phyloP scores from a whole-genome alignment of 345 rosid species.

The Syzygium jambos region DNA sequence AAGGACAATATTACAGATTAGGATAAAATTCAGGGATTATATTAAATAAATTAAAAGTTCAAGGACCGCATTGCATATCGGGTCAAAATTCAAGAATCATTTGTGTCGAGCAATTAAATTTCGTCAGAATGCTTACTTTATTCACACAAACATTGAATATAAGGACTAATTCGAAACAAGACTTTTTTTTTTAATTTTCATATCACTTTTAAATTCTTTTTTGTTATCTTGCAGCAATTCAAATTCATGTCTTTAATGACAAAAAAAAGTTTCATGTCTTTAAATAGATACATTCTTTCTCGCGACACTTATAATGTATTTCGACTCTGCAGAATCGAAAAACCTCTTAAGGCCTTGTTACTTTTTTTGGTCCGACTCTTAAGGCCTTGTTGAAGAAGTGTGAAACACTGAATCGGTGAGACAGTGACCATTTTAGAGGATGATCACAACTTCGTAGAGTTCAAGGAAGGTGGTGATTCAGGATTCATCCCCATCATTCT shows the following conservation, averaged over 20 bases:
- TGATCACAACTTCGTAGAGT: background rate
- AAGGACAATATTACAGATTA: no score
- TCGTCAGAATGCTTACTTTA: background rate
- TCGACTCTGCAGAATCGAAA: background rate
- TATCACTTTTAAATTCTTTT: no score
- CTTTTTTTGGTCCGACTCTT: no score
- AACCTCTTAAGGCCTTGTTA: background rate
- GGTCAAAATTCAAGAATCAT: background rate
- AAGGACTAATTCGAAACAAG: background rate
- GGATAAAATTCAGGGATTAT: no score
- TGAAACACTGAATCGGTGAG: background rate
- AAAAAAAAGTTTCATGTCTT: no score
- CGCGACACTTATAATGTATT: background rate
- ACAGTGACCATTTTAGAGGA: background rate
- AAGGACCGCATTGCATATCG: fast-evolving
- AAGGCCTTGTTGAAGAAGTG: background rate
- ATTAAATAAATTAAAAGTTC: no score
- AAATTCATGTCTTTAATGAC: background rate
- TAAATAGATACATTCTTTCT: background rate
- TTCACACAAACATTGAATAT: background rate
- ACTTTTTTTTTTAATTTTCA: background rate
- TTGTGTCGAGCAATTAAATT: background rate
- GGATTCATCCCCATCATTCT: background rate
- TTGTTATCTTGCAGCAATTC: background rate
- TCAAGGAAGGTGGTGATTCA: background rate